Base-by-base conservation (phyloP, 2,329 filamentous ascomycete genomes). In the Didymella arachidicola region DNA sequence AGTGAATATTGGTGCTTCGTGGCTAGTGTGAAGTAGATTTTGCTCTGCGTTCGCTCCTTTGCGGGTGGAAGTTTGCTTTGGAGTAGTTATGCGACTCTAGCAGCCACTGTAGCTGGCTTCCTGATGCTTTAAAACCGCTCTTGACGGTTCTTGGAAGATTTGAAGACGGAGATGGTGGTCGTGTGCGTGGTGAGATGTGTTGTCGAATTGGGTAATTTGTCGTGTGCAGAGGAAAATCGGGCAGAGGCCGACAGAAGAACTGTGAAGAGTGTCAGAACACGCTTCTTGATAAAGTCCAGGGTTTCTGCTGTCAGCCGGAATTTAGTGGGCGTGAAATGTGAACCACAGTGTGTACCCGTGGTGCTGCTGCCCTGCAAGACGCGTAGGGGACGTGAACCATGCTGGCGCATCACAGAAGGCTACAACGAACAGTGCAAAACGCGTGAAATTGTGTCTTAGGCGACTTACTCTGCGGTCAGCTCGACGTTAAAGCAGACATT, bases 401-500 rank as follows among this genome's bases (percentile, higher is more conserved):
- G 42, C n/a, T 32, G 54, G 41, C 34, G 43, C 42, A 26, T 22
- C 29, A 39, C 43, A 12, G 12, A 53, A 50, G 8, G 29, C 39
- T 41, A 22, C 41, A 26, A 36, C 10, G 25, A 39, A 41, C 1
- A 8, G 16, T 14, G 11, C 41, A 39, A 25, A 32, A 46, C 22
- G 41, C 30, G 50, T 25, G 4, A 19, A 29, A 48, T 26, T 18
- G 14, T 0, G 3, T 30, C 6, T 25, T 8, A 46, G 44, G 22
- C 16, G 12, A 66, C 67, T 63, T 63, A 71, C 68, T 66, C 65
- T 61, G 68, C 63, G 56, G 60, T 70, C 64, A 71, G 59, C 57
- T 65, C 43, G 52, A 57, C 57, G 56, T 68, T 64, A 70, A 62
- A 71, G 67, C 53, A 68, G 57, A 67, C 69, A 71, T 71, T 46